These are phyloP conservation scores for Cladophialophora exuberans DNA, from an alignment of 2,329 filamentous ascomycete species.

Conservation along the genomic window DNA sequence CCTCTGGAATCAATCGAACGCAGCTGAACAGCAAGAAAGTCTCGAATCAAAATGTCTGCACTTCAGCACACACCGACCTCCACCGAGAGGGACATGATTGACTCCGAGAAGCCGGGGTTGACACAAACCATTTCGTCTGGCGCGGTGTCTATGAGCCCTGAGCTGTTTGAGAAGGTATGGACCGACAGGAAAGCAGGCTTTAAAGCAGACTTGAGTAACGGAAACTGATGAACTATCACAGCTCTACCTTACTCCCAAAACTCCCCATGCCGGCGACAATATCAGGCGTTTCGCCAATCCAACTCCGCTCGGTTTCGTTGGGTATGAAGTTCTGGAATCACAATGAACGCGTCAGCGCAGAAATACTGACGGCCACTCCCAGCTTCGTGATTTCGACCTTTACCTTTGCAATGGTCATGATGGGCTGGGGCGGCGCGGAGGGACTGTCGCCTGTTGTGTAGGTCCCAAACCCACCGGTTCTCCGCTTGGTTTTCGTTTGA, in stretches of 20 bases:
- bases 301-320: conserved; percentile 32
- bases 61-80: conserved; percentile 16
- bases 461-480: conserved; percentile 1
- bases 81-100: conserved; percentile 22
- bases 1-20: background rate
- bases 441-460: conserved; percentile 30
- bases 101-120: conserved; percentile 23
- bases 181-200: background rate
- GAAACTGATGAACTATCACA: conserved; percentile 1
- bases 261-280: conserved; percentile 30
- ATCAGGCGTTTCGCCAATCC: conserved; percentile 32
- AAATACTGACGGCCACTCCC: conserved; percentile 1
- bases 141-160: conserved; percentile 29
- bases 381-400: conserved; percentile 33
- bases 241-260: conserved; percentile 33
- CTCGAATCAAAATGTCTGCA: conserved; percentile 19
- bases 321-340: conserved; percentile 12
- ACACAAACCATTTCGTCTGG: conserved; percentile 27
- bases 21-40: too few species aligned
- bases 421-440: conserved; percentile 32
- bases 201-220: background rate
- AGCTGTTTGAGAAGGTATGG: conserved; percentile 31
- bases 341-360: background rate
- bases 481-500: too few species aligned
- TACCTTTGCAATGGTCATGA: conserved; percentile 32